Conservation (phyloP, 176 grass and related monocot species). For the Raddia distichophylla region DNA sequence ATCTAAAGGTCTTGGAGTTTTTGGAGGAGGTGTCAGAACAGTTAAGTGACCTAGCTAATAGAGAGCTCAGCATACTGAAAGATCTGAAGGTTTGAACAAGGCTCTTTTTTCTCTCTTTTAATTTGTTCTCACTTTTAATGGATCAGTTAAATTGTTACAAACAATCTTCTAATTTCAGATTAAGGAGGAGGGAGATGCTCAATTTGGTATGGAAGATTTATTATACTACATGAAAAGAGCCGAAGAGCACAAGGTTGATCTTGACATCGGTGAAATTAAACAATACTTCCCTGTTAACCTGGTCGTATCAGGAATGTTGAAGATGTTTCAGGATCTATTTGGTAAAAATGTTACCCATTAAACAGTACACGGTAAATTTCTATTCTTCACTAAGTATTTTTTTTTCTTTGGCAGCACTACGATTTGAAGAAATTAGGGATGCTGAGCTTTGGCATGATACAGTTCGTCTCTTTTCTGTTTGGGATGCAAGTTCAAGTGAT, state of each 20-base stretch:
- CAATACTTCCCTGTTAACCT: slow-evolving; percentile 86
- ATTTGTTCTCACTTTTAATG: slow-evolving; percentile 36
- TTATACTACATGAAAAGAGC: slow-evolving; percentile 92
- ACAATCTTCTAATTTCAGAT: slow-evolving; percentile 50
- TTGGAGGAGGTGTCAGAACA: slow-evolving; percentile 85
- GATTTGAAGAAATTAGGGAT: slow-evolving; percentile 85
- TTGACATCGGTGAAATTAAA: slow-evolving; percentile 91
- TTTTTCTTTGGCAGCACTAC: slow-evolving; percentile 62
- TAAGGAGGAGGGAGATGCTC: slow-evolving; percentile 75
- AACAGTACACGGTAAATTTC: background rate
- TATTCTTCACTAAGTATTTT: slow-evolving; percentile 24
- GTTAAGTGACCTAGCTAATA: slow-evolving; percentile 62
- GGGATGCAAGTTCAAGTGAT: slow-evolving; percentile 74
- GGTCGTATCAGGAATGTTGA: slow-evolving; percentile 91
- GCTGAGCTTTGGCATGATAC: slow-evolving; percentile 87
- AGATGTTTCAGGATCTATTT: slow-evolving; percentile 97
- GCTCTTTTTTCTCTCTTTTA: slow-evolving; percentile 21
- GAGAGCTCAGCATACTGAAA: slow-evolving; percentile 87
- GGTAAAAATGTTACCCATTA: slow-evolving; percentile 58
- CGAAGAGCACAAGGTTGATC: slow-evolving; percentile 75
- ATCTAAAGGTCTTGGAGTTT: slow-evolving; percentile 85
- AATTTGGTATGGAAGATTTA: slow-evolving; percentile 93
- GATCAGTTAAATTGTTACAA: slow-evolving; percentile 1
- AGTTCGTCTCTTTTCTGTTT: slow-evolving; percentile 79
- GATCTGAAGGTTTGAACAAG: slow-evolving; percentile 77